Base-by-base conservation (phyloP, 192 early-diverging fungal species). In the Haplosporangium gracile region DNA sequence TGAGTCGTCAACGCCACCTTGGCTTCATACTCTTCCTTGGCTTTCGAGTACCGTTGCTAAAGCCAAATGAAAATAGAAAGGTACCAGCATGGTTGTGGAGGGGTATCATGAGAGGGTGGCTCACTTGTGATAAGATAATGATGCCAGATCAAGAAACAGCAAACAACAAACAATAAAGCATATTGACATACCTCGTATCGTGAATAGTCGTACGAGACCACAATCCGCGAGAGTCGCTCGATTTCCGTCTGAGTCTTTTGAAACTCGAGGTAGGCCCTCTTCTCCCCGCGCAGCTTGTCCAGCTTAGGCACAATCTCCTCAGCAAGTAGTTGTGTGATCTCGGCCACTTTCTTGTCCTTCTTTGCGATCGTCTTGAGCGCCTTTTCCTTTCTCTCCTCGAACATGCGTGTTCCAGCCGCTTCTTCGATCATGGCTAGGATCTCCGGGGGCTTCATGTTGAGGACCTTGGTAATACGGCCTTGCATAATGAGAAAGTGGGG, bases 401-500 rank as follows among this genome's bases (percentile, higher is more conserved):
- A 99, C 97, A 99, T 98, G 53, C 97, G 92, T 57, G 99, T 99
- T 5, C 99, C 99, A 7, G 99, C 98, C 2, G 99, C 99, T 82
- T 99, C 99, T 88, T 99, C 99, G 47, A 99, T 97, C 98, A 99
- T 99, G 24, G 95, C 93, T 32, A 99, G 90, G 45, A 99, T 97
- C 83, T 99, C 97, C 15, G 93, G 91, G 0, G 99, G 97, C 80
- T 98, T 98, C 99, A 99, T 99, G 84, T 99, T 99, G n/a, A 99
- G 92, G 15, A 99, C 98, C 78, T 99, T 97, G n/a, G 98, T 99
- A 77, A 99, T 99, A 70, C 94, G 89, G 49, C 98, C 99, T 90
- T 99, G 99, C 98, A 99, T 99, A 78, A 99, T 99, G 72, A 99
- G 86, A 87, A 99, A 99, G 88, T 99, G 97, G 22, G 99, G 99